Base-by-base conservation (phyloP, 2,329 filamentous ascomycete species). In the Hypoxylon sp. region DNA sequence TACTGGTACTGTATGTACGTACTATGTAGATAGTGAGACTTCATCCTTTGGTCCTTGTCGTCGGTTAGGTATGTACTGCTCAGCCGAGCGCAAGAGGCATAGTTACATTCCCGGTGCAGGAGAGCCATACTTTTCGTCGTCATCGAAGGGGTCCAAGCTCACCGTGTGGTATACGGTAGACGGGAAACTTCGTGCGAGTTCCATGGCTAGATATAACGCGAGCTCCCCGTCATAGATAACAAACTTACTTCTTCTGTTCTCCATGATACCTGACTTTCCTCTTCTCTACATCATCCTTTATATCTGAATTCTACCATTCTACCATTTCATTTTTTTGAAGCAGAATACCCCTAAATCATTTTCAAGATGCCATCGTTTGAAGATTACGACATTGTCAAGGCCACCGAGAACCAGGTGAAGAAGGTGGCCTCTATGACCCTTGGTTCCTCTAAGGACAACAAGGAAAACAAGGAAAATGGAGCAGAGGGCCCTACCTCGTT, bases 321-420 rank as follows among this genome's bases (percentile, higher is more conserved):
- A 13, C 11, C 33, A 33, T 14, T 37, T 37, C 51, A n/a, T 22
- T 31, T 51, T 56, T 58, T 58, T 54, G 50, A 68, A 67, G 10
- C 40, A 55, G 17, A 33, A 58, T 37, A 55, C 31, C 44, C 14
- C 33, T 25, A 71, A 25, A 66, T 59, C 67, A 74, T 63, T 55
- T 66, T 71, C 81, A 88, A 72, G 68, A 90, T 91, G 89, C 83
- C 88, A 82, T 81, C 83, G 72, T 88, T 86, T 75, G 87, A 90
- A 69, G 87, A 90, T 70, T 80, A 82, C 69, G 87, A 89, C 73
- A 82, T 88, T 69, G 82, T 78, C 61, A 81, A 82, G 46, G 78
- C 84, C 80, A 53, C 72, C 72, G 48, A 69, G 66, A 59, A 68
- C 68, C 64, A 75, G 57, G 61, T 73, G 44, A 69, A 62, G 25